These are phyloP conservation scores for Trebouxia sp. DNA, from an alignment of 139 green algal species.

Conservation along the genomic window DNA sequence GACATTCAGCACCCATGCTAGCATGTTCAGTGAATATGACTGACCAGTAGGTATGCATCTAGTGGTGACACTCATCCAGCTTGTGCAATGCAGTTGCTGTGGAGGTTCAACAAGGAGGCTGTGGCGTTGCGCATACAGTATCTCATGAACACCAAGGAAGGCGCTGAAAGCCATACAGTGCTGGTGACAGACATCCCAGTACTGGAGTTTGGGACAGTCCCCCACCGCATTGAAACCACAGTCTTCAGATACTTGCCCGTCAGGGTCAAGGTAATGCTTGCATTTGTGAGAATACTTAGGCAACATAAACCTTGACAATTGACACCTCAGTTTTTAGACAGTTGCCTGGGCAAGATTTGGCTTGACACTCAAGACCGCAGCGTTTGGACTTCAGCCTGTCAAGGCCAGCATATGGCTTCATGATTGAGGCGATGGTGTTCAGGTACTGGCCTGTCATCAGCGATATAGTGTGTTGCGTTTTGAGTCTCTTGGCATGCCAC, in stretches of 20 bases:
- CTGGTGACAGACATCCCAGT: constrained; percentile 65
- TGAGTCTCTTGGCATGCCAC: too few relatives aligned
- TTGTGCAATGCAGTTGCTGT: constrained; percentile 46
- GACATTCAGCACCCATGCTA: too few relatives aligned
- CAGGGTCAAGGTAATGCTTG: constrained; percentile 27
- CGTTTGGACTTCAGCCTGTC: too few relatives aligned
- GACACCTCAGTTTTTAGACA: too few relatives aligned
- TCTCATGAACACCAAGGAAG: constrained; percentile 53
- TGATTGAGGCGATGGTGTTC: too few relatives aligned
- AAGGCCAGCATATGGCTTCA: too few relatives aligned
- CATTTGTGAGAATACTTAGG: not conserved
- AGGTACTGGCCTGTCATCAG: too few relatives aligned
- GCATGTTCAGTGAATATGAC: too few relatives aligned
- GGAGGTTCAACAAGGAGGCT: constrained; percentile 61
- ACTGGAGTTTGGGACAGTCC: constrained; percentile 48
- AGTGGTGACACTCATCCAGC: not conserved
- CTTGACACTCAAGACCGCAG: too few relatives aligned
- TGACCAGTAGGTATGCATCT: not conserved
- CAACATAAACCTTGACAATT: not conserved
- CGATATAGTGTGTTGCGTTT: too few relatives aligned
- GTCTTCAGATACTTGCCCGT: constrained; percentile 28
- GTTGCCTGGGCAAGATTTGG: too few relatives aligned
- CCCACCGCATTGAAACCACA: constrained; percentile 30
- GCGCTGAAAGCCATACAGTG: constrained; percentile 54
- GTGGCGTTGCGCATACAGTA: constrained; percentile 66